A percentile compares a stretch with the other conserved stretches of the same genome.
Evolutionary conservation across 768 basidiomycete genomes (phyloP).

Genomic region (Tephrocybe sp.): DNA sequence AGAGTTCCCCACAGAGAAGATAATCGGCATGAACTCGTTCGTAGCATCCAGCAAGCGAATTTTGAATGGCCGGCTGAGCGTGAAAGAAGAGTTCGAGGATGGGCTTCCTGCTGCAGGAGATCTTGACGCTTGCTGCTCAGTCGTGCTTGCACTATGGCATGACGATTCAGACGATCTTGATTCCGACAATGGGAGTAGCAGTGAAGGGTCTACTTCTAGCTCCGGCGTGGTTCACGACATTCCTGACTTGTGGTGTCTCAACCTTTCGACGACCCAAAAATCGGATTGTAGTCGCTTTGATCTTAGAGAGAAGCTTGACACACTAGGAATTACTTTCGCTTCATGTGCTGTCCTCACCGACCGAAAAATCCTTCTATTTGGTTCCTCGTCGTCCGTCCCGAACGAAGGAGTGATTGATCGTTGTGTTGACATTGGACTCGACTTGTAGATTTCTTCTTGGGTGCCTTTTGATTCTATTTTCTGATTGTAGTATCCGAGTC

Average conservation of each 20-base stretch:
- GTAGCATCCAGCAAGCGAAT: not conserved
- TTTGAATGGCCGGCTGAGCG: not conserved
- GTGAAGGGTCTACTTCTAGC: no score
- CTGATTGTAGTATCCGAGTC: no score
- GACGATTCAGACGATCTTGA: not conserved
- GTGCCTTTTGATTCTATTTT: no score
- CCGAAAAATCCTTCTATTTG: not conserved
- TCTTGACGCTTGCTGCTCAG: not conserved
- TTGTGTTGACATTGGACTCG: not conserved
- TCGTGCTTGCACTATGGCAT: constrained; percentile 1
- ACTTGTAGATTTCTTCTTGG: not conserved
- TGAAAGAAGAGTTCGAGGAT: not conserved
- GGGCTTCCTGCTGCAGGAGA: not conserved
- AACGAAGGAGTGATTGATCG: not conserved
- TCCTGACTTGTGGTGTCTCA: not conserved
- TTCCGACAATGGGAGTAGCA: not conserved
- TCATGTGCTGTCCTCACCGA: not conserved
- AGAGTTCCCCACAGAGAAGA: not conserved
- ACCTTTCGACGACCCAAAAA: not conserved
- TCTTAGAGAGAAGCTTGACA: not conserved
- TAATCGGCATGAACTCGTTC: constrained; percentile 2
- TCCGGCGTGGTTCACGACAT: not conserved
- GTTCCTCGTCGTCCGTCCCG: not conserved
- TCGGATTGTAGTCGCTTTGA: not conserved
- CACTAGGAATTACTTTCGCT: not conserved